Percentiles rank a stretch among this genome's conserved stretches.
Evolutionary conservation across 306 rosid species (phyloP).

Genomic region (Hippophae tibetana): DNA sequence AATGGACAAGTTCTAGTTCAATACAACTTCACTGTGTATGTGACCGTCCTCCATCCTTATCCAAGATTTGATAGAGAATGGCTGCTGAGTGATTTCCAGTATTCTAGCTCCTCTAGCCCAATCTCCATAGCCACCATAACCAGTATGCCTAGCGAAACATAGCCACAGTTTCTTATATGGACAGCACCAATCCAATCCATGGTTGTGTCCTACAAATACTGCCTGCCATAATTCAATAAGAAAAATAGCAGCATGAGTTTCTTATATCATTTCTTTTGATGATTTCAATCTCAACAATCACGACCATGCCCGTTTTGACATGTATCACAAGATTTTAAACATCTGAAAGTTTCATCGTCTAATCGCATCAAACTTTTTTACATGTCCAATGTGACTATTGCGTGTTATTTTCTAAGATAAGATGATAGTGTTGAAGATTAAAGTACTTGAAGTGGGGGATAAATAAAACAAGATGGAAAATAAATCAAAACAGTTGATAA

Average conservation of each 20-base stretch:
- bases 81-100: constrained; percentile 41
- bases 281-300: neutral
- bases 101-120: constrained; percentile 69
- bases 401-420: too few species aligned
- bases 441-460: too few species aligned
- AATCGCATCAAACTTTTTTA: too few species aligned
- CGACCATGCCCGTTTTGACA: too few species aligned
- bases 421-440: too few species aligned
- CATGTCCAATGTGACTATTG: too few species aligned
- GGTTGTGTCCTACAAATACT: constrained; percentile 81
- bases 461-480: too few species aligned
- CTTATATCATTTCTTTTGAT: neutral
- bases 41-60: constrained; percentile 69
- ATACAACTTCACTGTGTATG: constrained; percentile 43
- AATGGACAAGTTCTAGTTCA: constrained; percentile 6
- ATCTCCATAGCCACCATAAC: constrained; percentile 69
- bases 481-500: too few species aligned
- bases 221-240: constrained; percentile 38
- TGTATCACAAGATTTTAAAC: too few species aligned
- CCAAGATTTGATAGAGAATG: constrained; percentile 63
- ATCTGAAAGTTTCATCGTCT: too few species aligned
- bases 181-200: constrained; percentile 89
- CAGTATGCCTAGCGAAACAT: constrained; percentile 74
- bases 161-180: constrained; percentile 56
- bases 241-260: constrained; percentile 6